phyloP scores from a whole-genome alignment of 2,329 filamentous ascomycete species.

The Fusarium sp. region DNA sequence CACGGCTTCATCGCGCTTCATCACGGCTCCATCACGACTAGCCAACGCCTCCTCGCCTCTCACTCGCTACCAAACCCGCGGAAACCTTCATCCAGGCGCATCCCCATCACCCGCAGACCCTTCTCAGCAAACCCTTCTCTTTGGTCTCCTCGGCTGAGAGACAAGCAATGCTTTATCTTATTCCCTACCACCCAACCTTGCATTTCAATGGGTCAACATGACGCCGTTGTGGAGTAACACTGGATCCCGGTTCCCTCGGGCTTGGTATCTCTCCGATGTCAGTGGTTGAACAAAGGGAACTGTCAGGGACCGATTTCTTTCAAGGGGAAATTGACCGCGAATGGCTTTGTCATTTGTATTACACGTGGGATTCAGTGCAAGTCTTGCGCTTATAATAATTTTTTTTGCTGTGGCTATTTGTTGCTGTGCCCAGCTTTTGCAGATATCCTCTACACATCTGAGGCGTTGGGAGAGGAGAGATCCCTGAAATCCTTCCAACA shows the following conservation, averaged over 20 bases:
- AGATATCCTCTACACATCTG: neutral
- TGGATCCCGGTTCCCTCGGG: conserved; percentile 32
- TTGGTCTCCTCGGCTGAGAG: conserved; percentile 1
- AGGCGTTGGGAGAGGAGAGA: neutral
- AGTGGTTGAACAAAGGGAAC: conserved; percentile 3
- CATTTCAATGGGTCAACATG: conserved; percentile 33
- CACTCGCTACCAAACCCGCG: neutral
- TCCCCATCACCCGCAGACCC: neutral
- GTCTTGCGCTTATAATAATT: neutral
- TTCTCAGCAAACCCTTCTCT: neutral
- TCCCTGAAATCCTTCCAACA: neutral
- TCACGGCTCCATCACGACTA: neutral
- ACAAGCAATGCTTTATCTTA: conserved; percentile 1
- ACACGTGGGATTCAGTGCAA: neutral
- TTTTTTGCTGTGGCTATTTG: conserved; percentile 8
- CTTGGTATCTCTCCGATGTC: conserved; percentile 7
- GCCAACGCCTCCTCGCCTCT: neutral
- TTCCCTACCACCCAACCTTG: conserved; percentile 25
- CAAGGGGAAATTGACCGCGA: neutral
- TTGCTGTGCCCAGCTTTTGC: conserved; percentile 7
- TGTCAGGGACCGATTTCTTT: neutral
- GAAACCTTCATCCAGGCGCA: neutral
- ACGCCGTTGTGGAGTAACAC: conserved; percentile 37
- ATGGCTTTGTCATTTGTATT: neutral
- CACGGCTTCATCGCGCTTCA: neutral